Conservation (phyloP, 2,329 filamentous ascomycete genomes). For the Lachnellula suecica region DNA sequence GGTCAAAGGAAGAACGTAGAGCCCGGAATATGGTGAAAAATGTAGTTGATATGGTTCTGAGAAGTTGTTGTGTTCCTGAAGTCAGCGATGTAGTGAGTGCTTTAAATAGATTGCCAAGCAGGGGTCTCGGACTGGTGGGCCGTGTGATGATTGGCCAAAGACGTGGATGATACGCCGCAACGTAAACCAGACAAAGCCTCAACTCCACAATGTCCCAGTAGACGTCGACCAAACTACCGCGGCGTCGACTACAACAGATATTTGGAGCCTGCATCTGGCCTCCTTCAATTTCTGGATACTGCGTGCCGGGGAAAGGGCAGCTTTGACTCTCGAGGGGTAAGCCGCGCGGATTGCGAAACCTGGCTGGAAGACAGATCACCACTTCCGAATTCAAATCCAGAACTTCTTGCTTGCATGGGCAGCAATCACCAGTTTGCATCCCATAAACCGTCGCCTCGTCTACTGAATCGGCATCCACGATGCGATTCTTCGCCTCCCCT, state of each 20-base stretch:
- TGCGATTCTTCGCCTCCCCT: constrained; percentile 27
- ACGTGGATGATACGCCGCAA: neutral
- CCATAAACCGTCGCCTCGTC: constrained; percentile 6
- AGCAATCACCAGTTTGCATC: neutral
- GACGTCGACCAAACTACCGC: neutral
- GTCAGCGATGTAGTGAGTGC: neutral
- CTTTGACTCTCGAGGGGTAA: neutral
- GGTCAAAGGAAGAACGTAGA: no score
- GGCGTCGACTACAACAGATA: neutral
- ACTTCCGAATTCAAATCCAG: neutral
- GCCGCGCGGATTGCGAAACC: neutral
- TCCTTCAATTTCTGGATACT: neutral
- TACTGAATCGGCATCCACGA: constrained; percentile 21
- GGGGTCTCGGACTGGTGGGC: neutral
- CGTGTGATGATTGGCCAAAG: neutral
- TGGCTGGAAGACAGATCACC: neutral
- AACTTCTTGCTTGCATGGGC: constrained; percentile 10
- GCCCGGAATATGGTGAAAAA: no score
- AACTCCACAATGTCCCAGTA: neutral
- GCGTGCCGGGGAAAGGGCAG: neutral
- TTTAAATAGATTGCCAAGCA: neutral
- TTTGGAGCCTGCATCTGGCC: neutral
- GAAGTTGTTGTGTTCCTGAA: neutral
- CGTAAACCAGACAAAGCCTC: neutral
- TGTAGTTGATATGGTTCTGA: neutral